Evolutionary conservation across 208 protist genomes (phyloP).

Genomic region (Tritrichomonas musculus): DNA sequence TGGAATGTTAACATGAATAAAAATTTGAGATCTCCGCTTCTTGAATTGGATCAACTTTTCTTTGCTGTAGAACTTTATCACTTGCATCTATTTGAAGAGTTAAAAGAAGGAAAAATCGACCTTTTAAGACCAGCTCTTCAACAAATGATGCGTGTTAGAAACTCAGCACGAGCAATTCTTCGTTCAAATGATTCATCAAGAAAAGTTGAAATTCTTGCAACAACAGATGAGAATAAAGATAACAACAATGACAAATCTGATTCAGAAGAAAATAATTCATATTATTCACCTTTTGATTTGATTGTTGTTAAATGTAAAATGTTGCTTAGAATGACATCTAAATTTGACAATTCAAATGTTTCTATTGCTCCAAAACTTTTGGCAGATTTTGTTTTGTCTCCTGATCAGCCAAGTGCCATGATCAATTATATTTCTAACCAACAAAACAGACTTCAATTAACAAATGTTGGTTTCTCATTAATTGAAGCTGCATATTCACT

Average conservation of each 20-base stretch:
- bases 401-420: not conserved
- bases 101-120: not conserved
- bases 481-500: not conserved
- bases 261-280: too few species aligned
- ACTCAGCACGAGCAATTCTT: not conserved
- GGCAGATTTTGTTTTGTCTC: not conserved
- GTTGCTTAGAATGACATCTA: too few species aligned
- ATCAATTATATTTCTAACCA: not conserved
- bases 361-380: not conserved
- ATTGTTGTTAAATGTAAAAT: too few species aligned
- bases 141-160: constrained; percentile 21
- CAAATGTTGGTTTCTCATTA: not conserved
- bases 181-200: too few species aligned
- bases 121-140: not conserved
- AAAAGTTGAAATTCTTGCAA: too few species aligned
- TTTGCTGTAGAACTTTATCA: not conserved
- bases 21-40: not conserved
- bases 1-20: not conserved
- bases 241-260: too few species aligned
- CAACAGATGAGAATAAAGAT: too few species aligned
- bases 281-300: too few species aligned
- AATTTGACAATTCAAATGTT: too few species aligned
- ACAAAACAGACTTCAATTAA: not conserved
- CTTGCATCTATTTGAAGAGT: not conserved
- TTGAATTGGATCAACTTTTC: not conserved